Evolutionary conservation across 352 stramenopile genomes (phyloP), one percentile per base, ranked within the genome.

Genomic region (Phytophthora ohioensis): DNA sequence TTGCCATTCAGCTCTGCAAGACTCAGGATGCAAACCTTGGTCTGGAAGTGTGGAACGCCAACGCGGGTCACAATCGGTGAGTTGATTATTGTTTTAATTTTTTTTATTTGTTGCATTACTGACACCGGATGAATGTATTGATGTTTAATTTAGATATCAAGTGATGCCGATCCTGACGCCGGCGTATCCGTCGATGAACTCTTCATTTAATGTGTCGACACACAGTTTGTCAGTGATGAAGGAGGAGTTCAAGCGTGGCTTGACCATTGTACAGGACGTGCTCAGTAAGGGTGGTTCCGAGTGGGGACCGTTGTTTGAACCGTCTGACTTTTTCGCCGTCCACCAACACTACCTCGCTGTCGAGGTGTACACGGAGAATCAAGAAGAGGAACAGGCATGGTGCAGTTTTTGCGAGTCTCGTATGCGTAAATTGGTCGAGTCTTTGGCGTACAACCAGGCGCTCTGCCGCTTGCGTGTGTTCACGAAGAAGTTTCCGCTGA

Each of bases 131-230:
- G 46, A 9, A n/a, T 42, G 36, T 39, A 4, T 47, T 68, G 12
- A 39, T 57, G 47, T 58, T 46, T 60, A 4, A 17, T 55, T 64
- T 63, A 89, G 87, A 58, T 96, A 91, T 60, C 96, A 99, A 77
- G 81, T 99, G 15, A 99, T 99, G 97, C 98, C 98, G 30, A 99
- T 99, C 57, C 81, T 99, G 64, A 99, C 98, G 27, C 98, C 98
- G 4, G 97, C 96, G 54, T 99, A 99, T 80, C 98, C 98, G 46
- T 98, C 91, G 31, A 99, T 99, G 98, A 99, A 99, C 81, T 99
- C 97, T 30, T 98, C 97, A 15, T 99, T 99, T 81, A 99, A 99
- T 75, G 97, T 99, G 48, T 98, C 92, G 57, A 83, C 88, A 38
- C 93, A 98, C 64, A 98, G 97, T 67, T 78, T 98, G n/a, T 79